Base-by-base conservation (phyloP, 2,329 filamentous ascomycete genomes). In the Alternaria sp. region DNA sequence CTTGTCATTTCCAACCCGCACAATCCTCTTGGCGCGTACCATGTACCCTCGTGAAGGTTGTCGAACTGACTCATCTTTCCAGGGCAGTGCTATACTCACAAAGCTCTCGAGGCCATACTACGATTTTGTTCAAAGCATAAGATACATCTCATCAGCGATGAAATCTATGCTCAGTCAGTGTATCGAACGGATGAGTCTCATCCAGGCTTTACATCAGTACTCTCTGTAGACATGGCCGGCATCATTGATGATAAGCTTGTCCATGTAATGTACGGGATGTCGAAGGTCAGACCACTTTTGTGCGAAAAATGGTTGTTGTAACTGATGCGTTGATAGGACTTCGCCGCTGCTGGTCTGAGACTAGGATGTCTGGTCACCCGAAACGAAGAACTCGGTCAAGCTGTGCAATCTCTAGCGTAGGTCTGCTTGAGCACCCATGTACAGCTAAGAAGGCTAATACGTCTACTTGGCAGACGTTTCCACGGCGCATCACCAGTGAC, bases 111-210 rank as follows among this genome's bases (percentile, higher is more conserved):
- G 1, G 76, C 74, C 7, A 73, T 86, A 21, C 82, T 88, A 80
- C 68, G 71, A 3, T 69, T 88, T 30, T 88, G 86, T 67, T 77
- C 85, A 56, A 80, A 81, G 58, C 76, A 88, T 65, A 65, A 79
- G 3, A 74, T 88, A 5, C 86, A 89, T 67, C 76, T 89, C 40
- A 81, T 89, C 72, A 84, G 82, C 67, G 87, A 89, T 70, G 87
- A 89, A 69, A 84, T 89, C 43, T 89, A 89, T 69, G 87, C 86
- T 2, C 70, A 86, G 5, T 87, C 86, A 0, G 76, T 84, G 1
- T 89, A 57, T 47, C 5, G 43, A 19, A 57, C 32, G n/a, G n/a
- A 57, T 46, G 15, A 21, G 6, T 50, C 11, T 15, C 44, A 76
- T 28, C 13, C 61, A 15, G 36, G 76, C 66, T 76, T 76, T 30